A percentile compares a stretch with the other conserved stretches of the same genome.
Evolutionary conservation across 768 basidiomycete species (phyloP).

Genomic region (Lepiota venenata): DNA sequence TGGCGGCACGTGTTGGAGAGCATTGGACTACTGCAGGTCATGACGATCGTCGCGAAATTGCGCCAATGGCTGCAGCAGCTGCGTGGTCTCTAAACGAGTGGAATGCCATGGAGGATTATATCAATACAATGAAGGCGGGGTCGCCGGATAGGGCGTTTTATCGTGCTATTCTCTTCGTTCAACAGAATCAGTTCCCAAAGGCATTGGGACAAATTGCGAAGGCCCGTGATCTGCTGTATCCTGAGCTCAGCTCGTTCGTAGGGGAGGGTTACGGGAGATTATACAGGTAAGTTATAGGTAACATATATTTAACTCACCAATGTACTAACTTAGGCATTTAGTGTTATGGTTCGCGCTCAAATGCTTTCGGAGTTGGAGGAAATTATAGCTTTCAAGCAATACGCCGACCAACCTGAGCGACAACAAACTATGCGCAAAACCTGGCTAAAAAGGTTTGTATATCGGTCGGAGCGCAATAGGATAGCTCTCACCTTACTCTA

Average conservation of each 20-base stretch:
- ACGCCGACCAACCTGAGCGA: conserved; percentile 91
- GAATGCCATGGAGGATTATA: conserved; percentile 98
- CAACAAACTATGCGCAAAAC: conserved; percentile 88
- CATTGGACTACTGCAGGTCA: conserved; percentile 81
- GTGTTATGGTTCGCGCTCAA: conserved; percentile 95
- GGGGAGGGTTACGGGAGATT: conserved; percentile 97
- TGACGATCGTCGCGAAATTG: conserved; percentile 87
- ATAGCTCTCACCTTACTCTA: conserved; percentile 23
- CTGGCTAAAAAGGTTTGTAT: conserved; percentile 89
- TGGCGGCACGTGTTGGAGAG: conserved; percentile 82
- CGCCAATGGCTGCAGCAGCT: conserved; percentile 95
- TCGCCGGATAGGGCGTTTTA: conserved; percentile 96
- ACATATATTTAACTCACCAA: neutral
- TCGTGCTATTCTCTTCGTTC: conserved; percentile 91
- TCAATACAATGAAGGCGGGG: conserved; percentile 87
- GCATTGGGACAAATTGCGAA: conserved; percentile 88
- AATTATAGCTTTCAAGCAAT: conserved; percentile 94
- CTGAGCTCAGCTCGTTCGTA: conserved; percentile 86
- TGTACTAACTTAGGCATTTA: conserved; percentile 26
- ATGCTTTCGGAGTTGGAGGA: conserved; percentile 98
- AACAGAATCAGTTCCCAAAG: conserved; percentile 93
- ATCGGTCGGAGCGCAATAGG: neutral
- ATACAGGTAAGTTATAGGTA: conserved; percentile 70
- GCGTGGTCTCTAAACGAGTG: conserved; percentile 97
- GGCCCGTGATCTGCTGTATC: conserved; percentile 89